phyloP scores from a whole-genome alignment of 2,329 filamentous ascomycete species.

The Alternaria triticimaculans region DNA sequence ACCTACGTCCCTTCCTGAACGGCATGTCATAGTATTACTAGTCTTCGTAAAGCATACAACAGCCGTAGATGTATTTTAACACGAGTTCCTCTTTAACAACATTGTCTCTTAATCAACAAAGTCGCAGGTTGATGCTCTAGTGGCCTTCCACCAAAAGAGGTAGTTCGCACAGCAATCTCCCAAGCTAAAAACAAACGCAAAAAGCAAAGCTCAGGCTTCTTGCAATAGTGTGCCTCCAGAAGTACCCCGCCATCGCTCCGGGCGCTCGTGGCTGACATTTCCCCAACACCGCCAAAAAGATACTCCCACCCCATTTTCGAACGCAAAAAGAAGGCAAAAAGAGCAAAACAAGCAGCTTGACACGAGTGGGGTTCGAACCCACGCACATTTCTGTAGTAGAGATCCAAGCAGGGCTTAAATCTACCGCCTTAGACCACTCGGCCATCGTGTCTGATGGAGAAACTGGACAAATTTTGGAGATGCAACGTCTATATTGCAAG shows the following conservation, averaged over 20 bases:
- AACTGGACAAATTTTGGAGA: not conserved
- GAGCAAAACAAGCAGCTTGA: constrained; percentile 19
- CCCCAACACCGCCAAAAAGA: not conserved
- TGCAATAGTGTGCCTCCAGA: no score
- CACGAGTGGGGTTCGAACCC: constrained; percentile 42
- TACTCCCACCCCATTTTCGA: not conserved
- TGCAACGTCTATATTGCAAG: not conserved
- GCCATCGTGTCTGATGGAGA: constrained; percentile 34
- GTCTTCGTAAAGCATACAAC: not conserved
- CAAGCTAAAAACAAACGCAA: not conserved
- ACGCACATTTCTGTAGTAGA: constrained; percentile 44
- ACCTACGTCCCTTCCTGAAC: not conserved
- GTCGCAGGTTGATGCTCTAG: not conserved
- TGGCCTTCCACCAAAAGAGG: not conserved
- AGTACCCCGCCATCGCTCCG: no score
- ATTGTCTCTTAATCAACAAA: rapidly evolving
- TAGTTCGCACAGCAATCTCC: not conserved
- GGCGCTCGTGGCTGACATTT: no score
- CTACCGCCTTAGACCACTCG: constrained; percentile 46
- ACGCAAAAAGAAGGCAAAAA: not conserved
- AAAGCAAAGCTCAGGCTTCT: no score
- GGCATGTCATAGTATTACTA: not conserved
- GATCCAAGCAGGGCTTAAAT: constrained; percentile 35
- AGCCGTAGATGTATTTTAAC: rapidly evolving
- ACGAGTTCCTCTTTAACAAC: rapidly evolving